Evolutionary conservation across 805 yeast species (phyloP), one percentile per base, ranked within the genome.

Genomic region (Candida nemodendra): DNA sequence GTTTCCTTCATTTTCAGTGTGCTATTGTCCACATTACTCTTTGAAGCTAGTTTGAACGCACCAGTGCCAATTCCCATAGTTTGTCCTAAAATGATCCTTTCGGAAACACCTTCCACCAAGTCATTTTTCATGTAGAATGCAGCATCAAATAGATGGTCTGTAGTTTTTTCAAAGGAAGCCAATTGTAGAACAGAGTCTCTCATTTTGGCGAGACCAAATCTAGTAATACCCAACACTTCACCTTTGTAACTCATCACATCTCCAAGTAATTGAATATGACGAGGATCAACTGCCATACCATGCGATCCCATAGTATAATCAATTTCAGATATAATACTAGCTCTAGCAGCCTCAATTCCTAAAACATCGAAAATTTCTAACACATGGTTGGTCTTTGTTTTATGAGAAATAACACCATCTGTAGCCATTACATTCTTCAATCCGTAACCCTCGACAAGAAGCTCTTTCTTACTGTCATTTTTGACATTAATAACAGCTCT

Each of bases 231-330:
- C 51, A 95, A 74, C 9, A 93, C 95, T 61, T 93, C 99, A 43
- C 99, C 99, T 67, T 93, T 93, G 64, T 87, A 93, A 0, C 98
- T 88, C 99, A 93, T 93, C 34, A 93, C 98, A 64, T 93, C 99
- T 48, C 99, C 99, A 47, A 93, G 69, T 32, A 93, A 71, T 68
- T 93, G 98, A 61, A 95, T 90, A 64, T 93, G 99, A 72, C 99
- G 95, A 44, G 98, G 99, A 72, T 93, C 99, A 34, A 93, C 97
- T 62, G 95, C 87, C 99, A 93, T 93, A 66, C 99, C 99, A 71
- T 93, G 99, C 65, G 89, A 88, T 59, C 95, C 81, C 99, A 93
- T 93, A 38, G 99, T 93, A 59, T 89, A 89, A 59, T 86, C 95
- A 63, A 93, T 93, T 69, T 93, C 99, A 47, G 80, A 80, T 59